Conservation (phyloP, 495 filamentous ascomycete species). For the Pseudomonodictys pantanalensis region DNA sequence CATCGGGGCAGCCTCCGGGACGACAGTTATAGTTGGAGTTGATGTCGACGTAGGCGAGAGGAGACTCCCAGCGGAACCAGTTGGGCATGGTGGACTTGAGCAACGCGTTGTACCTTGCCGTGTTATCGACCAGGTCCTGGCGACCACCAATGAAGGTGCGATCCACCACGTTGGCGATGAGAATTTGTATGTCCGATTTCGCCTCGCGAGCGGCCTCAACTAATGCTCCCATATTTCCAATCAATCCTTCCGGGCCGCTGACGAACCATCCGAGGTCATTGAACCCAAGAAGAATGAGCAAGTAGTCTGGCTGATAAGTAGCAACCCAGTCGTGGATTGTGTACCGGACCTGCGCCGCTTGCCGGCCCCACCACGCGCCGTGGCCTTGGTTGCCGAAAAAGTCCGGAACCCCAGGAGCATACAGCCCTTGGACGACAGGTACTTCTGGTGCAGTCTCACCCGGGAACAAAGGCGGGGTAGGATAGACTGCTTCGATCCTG, state of each 20-base stretch:
- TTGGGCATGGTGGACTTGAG: background rate
- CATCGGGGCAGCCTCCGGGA: background rate
- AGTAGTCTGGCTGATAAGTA: constrained; percentile 3
- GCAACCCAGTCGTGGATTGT: background rate
- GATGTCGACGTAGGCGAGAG: background rate
- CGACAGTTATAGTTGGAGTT: background rate
- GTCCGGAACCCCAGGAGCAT: background rate
- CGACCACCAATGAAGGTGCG: background rate
- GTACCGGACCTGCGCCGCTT: constrained; percentile 1
- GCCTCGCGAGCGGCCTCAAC: background rate
- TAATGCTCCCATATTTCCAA: background rate
- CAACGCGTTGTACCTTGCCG: background rate
- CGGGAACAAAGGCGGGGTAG: background rate
- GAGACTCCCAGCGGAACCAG: background rate
- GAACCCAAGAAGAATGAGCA: constrained; percentile 4
- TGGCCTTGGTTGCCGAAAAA: background rate
- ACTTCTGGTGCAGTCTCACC: background rate
- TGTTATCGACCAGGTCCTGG: background rate
- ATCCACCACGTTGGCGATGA: background rate
- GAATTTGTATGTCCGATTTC: background rate
- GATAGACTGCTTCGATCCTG: background rate
- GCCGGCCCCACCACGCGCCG: background rate
- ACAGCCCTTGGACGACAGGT: background rate
- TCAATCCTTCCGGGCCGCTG: background rate
- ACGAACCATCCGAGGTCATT: constrained; percentile 9